Evolutionary conservation across 176 grass and related monocot genomes (phyloP).

Genomic region (Metroxylon sagu): DNA sequence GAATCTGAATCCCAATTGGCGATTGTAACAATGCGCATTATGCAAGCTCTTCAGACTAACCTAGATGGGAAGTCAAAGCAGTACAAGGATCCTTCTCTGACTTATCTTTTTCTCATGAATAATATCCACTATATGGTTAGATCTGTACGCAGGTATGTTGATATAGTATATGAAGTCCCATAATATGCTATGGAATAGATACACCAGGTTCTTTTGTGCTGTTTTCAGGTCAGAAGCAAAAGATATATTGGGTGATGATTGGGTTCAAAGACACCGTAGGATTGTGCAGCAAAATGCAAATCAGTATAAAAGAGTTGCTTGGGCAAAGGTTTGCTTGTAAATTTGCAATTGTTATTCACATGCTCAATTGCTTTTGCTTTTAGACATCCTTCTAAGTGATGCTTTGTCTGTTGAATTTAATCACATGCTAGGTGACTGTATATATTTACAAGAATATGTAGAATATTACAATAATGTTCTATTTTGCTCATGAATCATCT

Average conservation of each 20-base stretch:
- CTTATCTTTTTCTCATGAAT: constrained; percentile 85
- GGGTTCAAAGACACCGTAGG: constrained; percentile 75
- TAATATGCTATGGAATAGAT: neutral
- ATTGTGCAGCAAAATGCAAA: constrained; percentile 76
- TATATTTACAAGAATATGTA: no score
- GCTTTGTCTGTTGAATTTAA: neutral
- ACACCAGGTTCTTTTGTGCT: neutral
- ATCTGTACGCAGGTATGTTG: constrained; percentile 57
- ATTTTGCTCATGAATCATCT: no score
- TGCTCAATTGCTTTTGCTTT: no score
- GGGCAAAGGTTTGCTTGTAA: constrained; percentile 54
- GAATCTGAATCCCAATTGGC: constrained; percentile 55
- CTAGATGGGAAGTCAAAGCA: constrained; percentile 70
- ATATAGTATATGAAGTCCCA: constrained; percentile 5
- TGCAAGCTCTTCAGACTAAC: constrained; percentile 84
- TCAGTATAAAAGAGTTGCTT: constrained; percentile 78
- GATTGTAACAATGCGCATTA: constrained; percentile 51
- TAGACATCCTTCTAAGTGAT: neutral
- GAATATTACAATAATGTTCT: no score
- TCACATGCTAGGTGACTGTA: no score
- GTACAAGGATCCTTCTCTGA: constrained; percentile 76
- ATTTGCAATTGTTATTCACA: neutral
- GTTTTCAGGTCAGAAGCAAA: constrained; percentile 74
- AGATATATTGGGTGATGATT: constrained; percentile 76
- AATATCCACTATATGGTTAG: constrained; percentile 79